Evolutionary conservation across 2,329 filamentous ascomycete genomes (phyloP).

Genomic region (Periconia sp.): DNA sequence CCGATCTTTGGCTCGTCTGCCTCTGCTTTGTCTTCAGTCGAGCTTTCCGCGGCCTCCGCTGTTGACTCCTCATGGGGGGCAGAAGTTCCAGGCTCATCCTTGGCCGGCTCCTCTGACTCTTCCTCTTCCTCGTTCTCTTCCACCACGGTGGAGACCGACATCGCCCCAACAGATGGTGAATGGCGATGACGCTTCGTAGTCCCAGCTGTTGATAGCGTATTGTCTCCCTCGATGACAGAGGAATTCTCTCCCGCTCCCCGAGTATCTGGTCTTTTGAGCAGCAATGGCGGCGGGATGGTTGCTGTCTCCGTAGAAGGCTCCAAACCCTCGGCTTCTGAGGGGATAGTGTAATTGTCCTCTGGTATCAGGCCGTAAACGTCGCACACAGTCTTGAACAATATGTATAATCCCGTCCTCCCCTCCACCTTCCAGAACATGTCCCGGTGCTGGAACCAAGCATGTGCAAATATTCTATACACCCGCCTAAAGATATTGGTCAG

Average conservation of each 20-base stretch:
- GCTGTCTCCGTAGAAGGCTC: conserved; percentile 53
- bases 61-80: conserved; percentile 15
- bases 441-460: conserved; percentile 98
- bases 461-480: conserved; percentile 94
- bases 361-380: conserved; percentile 89
- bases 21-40: conserved; percentile 27
- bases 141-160: conserved; percentile 77
- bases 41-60: conserved; percentile 24
- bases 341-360: conserved; percentile 94
- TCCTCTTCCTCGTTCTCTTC: conserved; percentile 81
- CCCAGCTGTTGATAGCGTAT: conserved; percentile 61
- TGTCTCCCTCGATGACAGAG: conserved; percentile 41
- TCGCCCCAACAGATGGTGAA: conserved; percentile 77
- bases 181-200: conserved; percentile 86
- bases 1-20: conserved; percentile 1
- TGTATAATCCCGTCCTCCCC: conserved; percentile 86
- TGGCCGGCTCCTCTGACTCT: conserved; percentile 21
- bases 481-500: conserved; percentile 94
- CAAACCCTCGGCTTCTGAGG: conserved; percentile 87
- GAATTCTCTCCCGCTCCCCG: conserved; percentile 28
- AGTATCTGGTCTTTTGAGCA: conserved; percentile 46
- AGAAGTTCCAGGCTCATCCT: conserved; percentile 9
- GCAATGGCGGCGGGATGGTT: conserved; percentile 31
- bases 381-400: conserved; percentile 97
- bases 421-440: conserved; percentile 96